Conservation (phyloP, 352 stramenopile species). For the Phytophthora pluvialis region DNA sequence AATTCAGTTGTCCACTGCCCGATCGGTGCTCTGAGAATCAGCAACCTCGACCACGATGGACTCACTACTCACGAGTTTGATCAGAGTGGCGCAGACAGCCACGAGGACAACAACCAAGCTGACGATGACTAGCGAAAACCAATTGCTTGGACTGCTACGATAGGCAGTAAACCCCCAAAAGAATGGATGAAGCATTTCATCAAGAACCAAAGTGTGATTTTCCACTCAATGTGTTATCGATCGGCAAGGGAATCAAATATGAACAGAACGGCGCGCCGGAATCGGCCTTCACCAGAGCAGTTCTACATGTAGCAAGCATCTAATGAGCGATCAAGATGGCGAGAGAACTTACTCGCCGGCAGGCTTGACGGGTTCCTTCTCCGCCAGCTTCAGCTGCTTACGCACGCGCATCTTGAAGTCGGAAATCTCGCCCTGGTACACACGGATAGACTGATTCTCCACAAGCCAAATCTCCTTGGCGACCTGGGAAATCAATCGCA, state of each 20-base stretch:
- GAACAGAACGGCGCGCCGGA: slow-evolving; percentile 24
- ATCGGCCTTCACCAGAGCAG: slow-evolving; percentile 16
- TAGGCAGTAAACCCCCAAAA: slow-evolving; percentile 1
- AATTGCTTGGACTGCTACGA: too few species aligned
- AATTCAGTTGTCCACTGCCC: slow-evolving; percentile 2
- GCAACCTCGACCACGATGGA: slow-evolving; percentile 10
- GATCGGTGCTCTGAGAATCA: slow-evolving; percentile 6
- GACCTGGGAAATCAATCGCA: slow-evolving; percentile 98
- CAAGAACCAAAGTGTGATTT: slow-evolving; percentile 36
- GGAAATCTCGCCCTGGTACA: slow-evolving; percentile 98
- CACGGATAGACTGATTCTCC: slow-evolving; percentile 95
- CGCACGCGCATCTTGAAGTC: slow-evolving; percentile 97
- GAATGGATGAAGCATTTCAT: slow-evolving; percentile 3
- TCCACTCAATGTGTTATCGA: slow-evolving; percentile 34
- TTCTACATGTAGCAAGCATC: slow-evolving; percentile 38
- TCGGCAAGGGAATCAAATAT: slow-evolving; percentile 38
- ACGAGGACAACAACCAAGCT: slow-evolving; percentile 38
- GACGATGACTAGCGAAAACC: slow-evolving; percentile 24
- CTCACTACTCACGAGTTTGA: slow-evolving; percentile 7
- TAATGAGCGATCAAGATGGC: slow-evolving; percentile 29
- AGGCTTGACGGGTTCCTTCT: slow-evolving; percentile 48
- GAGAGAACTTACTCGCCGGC: slow-evolving; percentile 33
- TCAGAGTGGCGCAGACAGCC: too few species aligned
- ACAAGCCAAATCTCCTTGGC: slow-evolving; percentile 99
- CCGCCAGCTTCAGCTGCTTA: slow-evolving; percentile 84